Percentiles rank a stretch among this genome's conserved stretches.
These are phyloP conservation scores for Pseudocercospora crystallina DNA, from an alignment of 2,329 filamentous ascomycete species.

Conservation along the genomic window DNA sequence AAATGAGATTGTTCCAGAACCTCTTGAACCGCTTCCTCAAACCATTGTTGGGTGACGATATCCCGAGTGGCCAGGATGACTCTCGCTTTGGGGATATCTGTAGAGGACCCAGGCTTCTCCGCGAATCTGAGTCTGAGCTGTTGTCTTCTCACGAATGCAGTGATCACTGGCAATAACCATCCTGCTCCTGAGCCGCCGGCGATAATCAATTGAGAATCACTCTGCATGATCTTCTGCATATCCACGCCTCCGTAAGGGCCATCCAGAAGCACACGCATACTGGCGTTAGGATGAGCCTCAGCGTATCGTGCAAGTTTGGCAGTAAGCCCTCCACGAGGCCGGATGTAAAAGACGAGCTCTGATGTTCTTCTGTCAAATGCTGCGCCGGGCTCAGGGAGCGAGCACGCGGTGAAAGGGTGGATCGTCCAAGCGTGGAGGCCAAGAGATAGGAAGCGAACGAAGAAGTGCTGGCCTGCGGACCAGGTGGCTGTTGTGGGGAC, in stretches of 20 bases:
- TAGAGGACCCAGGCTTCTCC: conserved; percentile 1
- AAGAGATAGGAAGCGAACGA: conserved; percentile 52
- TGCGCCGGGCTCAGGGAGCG: conserved; percentile 37
- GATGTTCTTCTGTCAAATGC: conserved; percentile 23
- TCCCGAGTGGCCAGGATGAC: conserved; percentile 38
- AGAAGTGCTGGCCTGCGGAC: conserved; percentile 56
- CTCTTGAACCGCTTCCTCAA: conserved; percentile 32
- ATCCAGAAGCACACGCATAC: conserved; percentile 53
- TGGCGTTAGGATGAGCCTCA: conserved; percentile 34
- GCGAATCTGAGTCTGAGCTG: background rate
- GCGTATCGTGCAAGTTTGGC: conserved; percentile 41
- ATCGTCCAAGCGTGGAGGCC: conserved; percentile 47
- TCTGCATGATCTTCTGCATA: conserved; percentile 37
- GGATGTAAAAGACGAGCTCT: conserved; percentile 56
- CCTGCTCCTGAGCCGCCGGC: conserved; percentile 59
- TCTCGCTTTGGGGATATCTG: conserved; percentile 1
- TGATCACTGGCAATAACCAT: conserved; percentile 51
- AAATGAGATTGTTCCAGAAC: conserved; percentile 27
- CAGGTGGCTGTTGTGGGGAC: conserved; percentile 49
- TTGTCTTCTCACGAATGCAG: conserved; percentile 32
- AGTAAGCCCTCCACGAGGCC: conserved; percentile 52
- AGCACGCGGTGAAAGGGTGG: conserved; percentile 59
- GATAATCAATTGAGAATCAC: conserved; percentile 49
- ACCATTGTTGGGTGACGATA: conserved; percentile 36
- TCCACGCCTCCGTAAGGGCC: conserved; percentile 59